These are phyloP conservation scores for Beta corolliflora DNA, from an alignment of 179 eudicot species.

Conservation along the genomic window DNA sequence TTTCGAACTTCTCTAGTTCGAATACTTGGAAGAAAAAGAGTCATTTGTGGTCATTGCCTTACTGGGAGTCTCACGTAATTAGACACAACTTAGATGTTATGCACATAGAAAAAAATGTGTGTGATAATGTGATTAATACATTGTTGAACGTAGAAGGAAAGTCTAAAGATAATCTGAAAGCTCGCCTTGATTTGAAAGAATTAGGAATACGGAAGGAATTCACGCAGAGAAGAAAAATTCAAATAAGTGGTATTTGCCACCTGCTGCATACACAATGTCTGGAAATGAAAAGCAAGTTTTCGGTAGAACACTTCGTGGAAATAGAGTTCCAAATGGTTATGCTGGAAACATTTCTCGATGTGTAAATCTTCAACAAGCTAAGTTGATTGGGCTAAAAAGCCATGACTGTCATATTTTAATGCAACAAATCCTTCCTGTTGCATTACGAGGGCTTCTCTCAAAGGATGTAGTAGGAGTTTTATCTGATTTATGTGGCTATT, in stretches of 20 bases:
- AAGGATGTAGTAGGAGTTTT: not conserved
- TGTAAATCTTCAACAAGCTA: not conserved
- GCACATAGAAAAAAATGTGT: too few relatives aligned
- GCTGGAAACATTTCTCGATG: not conserved
- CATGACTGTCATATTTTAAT: too few relatives aligned
- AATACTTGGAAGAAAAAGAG: too few relatives aligned
- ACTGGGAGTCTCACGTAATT: too few relatives aligned
- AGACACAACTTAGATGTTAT: too few relatives aligned
- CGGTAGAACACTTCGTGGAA: not conserved
- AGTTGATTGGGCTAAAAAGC: constrained; percentile 1
- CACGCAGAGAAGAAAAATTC: not conserved
- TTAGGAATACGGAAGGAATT: not conserved
- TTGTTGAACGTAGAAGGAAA: not conserved
- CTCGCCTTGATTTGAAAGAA: not conserved
- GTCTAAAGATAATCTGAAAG: not conserved
- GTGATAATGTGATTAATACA: too few relatives aligned
- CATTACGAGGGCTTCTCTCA: too few relatives aligned
- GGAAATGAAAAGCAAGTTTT: not conserved
- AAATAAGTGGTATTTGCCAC: not conserved
- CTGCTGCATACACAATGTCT: not conserved
- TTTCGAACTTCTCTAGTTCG: too few relatives aligned
- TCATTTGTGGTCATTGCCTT: too few relatives aligned
- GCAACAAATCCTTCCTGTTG: too few relatives aligned
- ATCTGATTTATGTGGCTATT: not conserved
- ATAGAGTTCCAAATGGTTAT: not conserved